Base-by-base conservation (phyloP, 2,329 filamentous ascomycete species). In the Botrytis medusae region DNA sequence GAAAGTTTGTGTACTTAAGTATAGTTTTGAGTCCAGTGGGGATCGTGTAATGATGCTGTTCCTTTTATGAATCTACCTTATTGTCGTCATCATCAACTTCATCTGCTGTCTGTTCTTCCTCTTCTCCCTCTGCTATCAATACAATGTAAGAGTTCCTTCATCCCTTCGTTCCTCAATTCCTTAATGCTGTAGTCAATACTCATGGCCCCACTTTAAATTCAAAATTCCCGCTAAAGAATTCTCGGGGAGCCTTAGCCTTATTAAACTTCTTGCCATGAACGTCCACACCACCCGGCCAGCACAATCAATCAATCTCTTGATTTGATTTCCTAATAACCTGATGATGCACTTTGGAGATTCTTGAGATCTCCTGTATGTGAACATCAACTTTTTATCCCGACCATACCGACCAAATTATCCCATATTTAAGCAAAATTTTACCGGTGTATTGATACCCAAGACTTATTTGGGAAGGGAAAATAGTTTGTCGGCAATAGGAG, bases 401-500 rank as follows among this genome's bases (percentile, higher is more conserved):
- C 34, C 18, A 42, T 32, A 54, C 22, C 32, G 40, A 62, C 34
- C 12, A 16, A 40, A 40, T 42, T 10, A 62, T 14, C 25, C 40
- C 4, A 40, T 64, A 64, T 6, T 8, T n/a, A 37, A 57, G 34
- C 34, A 46, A 70, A 70, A 29, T 46, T 22, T 37, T 29, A 34
- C 2, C 57, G 9, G n/a, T 46, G 34, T 61, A 60, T 46, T 46
- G 18, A 69, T 69, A 29, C 46, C 34, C 40, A 37, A 40, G 46
- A 40, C 12, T 67, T 40, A 6, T 40, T 37, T 57, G 25, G 37
- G 29, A 57, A 57, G 63, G 42, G 59, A 63, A 68, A 60, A 69
- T 44, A 51, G n/a, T 48, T 71, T 67, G 34, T 22, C 40, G 57
- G 51, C 18, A 65, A 72, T 69, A 69, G 70, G 73, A 72, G 64